Evolutionary conservation across 106 monocot genomes (phyloP).

Genomic region (Apostasia shenzhenica): DNA sequence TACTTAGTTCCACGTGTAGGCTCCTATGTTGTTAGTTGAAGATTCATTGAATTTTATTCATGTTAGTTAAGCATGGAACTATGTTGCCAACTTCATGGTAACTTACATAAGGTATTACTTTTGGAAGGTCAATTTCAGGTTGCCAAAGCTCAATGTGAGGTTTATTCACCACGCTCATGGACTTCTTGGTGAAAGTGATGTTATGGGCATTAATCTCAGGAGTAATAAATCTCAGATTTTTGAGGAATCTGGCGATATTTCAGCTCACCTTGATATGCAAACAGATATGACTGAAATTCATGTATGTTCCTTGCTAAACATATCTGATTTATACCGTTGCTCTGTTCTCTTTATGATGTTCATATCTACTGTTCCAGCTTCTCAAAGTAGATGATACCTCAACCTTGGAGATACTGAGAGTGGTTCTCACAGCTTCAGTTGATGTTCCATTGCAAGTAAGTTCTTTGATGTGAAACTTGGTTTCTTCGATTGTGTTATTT

Average conservation of each 20-base stretch:
- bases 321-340: background rate
- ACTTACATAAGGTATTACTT: conserved; percentile 36
- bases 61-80: too few relatives aligned
- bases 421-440: conserved; percentile 59
- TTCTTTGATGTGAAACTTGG: conserved; percentile 4
- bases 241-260: conserved; percentile 68
- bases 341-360: conserved; percentile 14
- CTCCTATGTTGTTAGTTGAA: too few relatives aligned
- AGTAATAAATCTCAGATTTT: conserved; percentile 34
- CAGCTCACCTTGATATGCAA: conserved; percentile 73
- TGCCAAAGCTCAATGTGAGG: conserved; percentile 82
- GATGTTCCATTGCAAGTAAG: conserved; percentile 83
- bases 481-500: background rate
- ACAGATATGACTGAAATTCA: conserved; percentile 88
- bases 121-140: conserved; percentile 95
- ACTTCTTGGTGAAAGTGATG: conserved; percentile 50
- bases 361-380: conserved; percentile 44
- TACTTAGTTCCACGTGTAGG: too few relatives aligned
- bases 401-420: conserved; percentile 70
- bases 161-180: conserved; percentile 45
- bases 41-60: too few relatives aligned
- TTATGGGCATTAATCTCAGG: conserved; percentile 68
- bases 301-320: conserved; percentile 37
- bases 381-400: conserved; percentile 57
- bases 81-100: background rate